Conservation (phyloP, 2,329 filamentous ascomycete species). For the Cryphonectria radicalis region DNA sequence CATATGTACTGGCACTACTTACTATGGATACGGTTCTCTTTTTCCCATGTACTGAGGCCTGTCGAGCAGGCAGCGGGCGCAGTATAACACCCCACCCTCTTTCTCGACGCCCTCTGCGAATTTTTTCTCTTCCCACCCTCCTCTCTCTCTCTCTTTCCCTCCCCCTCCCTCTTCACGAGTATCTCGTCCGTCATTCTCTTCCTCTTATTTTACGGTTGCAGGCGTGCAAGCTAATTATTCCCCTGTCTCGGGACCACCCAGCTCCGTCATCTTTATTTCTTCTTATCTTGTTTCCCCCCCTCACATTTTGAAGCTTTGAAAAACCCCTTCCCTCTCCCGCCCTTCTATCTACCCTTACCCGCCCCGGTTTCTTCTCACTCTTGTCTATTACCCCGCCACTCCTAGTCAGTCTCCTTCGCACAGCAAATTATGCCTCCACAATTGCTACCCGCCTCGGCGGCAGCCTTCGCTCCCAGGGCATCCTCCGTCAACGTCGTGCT, state of each 20-base stretch:
- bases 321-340: constrained; percentile 31
- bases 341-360: constrained; percentile 19
- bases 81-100: constrained; percentile 57
- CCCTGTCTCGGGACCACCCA: constrained; percentile 59
- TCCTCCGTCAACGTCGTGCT: constrained; percentile 94
- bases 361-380: constrained; percentile 27
- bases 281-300: constrained; percentile 42
- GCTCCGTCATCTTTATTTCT: constrained; percentile 51
- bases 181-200: constrained; percentile 62
- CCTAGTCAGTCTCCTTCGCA: constrained; percentile 21
- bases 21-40: constrained; percentile 20
- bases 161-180: constrained; percentile 59
- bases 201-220: constrained; percentile 61
- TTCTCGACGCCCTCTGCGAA: constrained; percentile 45
- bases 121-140: constrained; percentile 47
- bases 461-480: constrained; percentile 88
- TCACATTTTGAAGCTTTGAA: constrained; percentile 40
- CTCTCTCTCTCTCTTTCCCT: constrained; percentile 57
- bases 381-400: constrained; percentile 24
- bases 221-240: constrained; percentile 63
- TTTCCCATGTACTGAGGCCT: constrained; percentile 23
- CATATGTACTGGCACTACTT: constrained; percentile 1
- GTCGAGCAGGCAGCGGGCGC: constrained; percentile 30
- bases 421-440: constrained; percentile 76
- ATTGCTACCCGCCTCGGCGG: constrained; percentile 91